phyloP scores from a whole-genome alignment of 192 early-diverging fungal genomes.

The Rhizoclosmatium sp. region DNA sequence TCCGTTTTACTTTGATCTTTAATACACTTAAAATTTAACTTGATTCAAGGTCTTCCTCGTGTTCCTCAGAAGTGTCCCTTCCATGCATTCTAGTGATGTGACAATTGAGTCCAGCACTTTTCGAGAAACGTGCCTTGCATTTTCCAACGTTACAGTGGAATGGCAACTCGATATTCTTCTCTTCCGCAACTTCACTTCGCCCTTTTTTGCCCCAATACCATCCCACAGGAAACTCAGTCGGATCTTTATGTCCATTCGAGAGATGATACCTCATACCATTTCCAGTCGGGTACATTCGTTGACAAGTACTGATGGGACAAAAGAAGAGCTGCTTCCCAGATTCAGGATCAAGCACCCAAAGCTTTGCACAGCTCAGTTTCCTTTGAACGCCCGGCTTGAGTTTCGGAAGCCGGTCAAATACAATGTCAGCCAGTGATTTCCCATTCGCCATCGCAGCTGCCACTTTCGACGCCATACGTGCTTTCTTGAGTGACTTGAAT shows the following conservation, averaged over 20 bases:
- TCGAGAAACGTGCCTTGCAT: neutral
- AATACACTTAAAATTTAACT: no score
- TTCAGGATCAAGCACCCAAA: constrained; percentile 23
- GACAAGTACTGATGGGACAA: constrained; percentile 76
- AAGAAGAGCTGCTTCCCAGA: constrained; percentile 60
- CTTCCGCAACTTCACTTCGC: neutral
- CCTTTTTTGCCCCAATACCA: constrained; percentile 15
- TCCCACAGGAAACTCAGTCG: constrained; percentile 16
- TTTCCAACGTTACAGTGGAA: neutral
- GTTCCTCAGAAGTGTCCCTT: neutral
- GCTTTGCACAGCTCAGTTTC: constrained; percentile 4
- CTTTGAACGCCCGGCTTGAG: constrained; percentile 17
- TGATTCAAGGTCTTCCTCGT: no score
- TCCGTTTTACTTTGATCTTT: no score
- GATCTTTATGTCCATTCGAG: constrained; percentile 15
- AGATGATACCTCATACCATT: constrained; percentile 83
- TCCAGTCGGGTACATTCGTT: constrained; percentile 96
- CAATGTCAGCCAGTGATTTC: constrained; percentile 5
- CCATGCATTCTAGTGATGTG: constrained; percentile 11
- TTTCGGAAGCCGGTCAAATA: constrained; percentile 8
- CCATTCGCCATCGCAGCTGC: neutral
- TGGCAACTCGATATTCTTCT: neutral
- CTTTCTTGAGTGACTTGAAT: neutral
- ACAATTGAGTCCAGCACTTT: constrained; percentile 7
- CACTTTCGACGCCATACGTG: neutral